These are phyloP conservation scores for Trichocomaceae sp. DNA, from an alignment of 2,329 filamentous ascomycete species.

Conservation along the genomic window DNA sequence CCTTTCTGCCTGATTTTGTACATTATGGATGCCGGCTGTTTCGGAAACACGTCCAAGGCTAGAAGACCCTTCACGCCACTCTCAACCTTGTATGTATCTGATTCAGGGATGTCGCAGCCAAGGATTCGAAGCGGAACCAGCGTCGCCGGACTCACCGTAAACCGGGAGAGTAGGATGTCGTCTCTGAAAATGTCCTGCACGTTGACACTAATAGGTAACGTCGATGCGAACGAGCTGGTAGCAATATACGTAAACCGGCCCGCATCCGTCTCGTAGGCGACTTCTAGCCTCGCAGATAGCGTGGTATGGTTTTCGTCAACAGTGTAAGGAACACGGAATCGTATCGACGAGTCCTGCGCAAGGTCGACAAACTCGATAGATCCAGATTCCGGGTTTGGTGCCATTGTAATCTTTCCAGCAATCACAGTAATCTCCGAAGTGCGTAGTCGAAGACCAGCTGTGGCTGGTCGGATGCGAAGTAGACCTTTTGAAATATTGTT, in stretches of 20 bases:
- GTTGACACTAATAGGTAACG: constrained; percentile 83
- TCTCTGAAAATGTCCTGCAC: constrained; percentile 95
- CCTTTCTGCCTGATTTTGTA: constrained; percentile 60
- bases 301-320: constrained; percentile 68
- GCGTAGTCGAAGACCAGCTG: constrained; percentile 53
- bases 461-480: constrained; percentile 52
- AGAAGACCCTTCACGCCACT: constrained; percentile 41
- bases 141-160: constrained; percentile 79
- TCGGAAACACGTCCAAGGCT: constrained; percentile 62
- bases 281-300: constrained; percentile 68
- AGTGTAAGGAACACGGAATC: constrained; percentile 68
- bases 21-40: constrained; percentile 71
- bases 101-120: constrained; percentile 62
- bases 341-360: constrained; percentile 24
- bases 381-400: constrained; percentile 40
- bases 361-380: constrained; percentile 39
- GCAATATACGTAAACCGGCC: constrained; percentile 60
- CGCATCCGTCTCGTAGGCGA: constrained; percentile 62
- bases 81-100: constrained; percentile 55
- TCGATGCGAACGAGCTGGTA: constrained; percentile 59
- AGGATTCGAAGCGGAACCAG: constrained; percentile 67
- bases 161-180: constrained; percentile 72
- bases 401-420: constrained; percentile 37
- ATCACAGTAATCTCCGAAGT: constrained; percentile 45
- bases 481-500: constrained; percentile 54